phyloP scores from a whole-genome alignment of 176 grass and related monocot species.

The Themeda triandra region DNA sequence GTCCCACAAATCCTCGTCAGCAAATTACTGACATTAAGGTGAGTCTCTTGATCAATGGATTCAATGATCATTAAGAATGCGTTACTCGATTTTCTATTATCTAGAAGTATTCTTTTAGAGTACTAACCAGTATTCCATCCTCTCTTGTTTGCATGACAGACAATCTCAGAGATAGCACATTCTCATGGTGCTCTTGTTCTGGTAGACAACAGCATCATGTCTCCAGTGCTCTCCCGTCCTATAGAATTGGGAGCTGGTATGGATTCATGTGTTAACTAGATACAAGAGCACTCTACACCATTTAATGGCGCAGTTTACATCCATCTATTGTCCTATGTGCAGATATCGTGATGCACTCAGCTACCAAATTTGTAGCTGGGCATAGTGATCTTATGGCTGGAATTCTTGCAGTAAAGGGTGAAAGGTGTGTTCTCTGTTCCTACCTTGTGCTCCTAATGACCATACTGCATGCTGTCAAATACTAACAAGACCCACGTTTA shows the following conservation, averaged over 20 bases:
- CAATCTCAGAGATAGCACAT: slow-evolving; percentile 93
- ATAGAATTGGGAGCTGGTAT: slow-evolving; percentile 93
- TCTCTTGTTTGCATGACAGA: slow-evolving; percentile 44
- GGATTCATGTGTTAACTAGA: neutral
- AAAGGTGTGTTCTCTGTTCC: slow-evolving; percentile 53
- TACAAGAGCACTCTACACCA: neutral
- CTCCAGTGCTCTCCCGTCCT: slow-evolving; percentile 84
- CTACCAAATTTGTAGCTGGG: slow-evolving; percentile 95
- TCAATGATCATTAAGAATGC: neutral
- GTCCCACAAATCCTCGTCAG: slow-evolving; percentile 93
- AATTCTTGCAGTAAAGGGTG: slow-evolving; percentile 91
- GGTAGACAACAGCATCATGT: slow-evolving; percentile 99
- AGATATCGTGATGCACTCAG: slow-evolving; percentile 99
- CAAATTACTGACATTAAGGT: slow-evolving; percentile 94
- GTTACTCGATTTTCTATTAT: neutral
- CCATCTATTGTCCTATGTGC: slow-evolving; percentile 14
- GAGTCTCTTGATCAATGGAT: slow-evolving; percentile 9
- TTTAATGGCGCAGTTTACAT: neutral
- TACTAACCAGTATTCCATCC: neutral
- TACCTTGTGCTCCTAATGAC: neutral
- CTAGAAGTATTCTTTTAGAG: neutral
- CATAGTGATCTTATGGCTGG: slow-evolving; percentile 99
- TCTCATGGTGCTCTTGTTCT: slow-evolving; percentile 72
- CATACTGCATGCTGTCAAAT: neutral
- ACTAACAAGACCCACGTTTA: neutral